These are phyloP conservation scores for Cyanodermella asteris DNA, from an alignment of 2,329 filamentous ascomycete genomes.

Conservation along the genomic window DNA sequence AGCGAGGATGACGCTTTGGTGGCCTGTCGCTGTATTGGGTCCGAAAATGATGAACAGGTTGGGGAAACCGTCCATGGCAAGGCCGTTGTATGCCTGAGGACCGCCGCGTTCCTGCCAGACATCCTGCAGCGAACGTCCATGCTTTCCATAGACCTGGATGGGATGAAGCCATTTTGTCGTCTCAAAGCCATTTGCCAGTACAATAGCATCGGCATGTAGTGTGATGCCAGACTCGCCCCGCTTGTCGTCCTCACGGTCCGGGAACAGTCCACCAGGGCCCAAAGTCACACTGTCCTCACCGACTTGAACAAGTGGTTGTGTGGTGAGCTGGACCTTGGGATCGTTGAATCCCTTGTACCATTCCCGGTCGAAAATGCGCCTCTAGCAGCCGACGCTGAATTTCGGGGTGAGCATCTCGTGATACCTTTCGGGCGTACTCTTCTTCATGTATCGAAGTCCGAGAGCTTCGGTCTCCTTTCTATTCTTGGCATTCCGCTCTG, in stretches of 20 bases:
- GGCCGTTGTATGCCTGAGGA: constrained; percentile 37
- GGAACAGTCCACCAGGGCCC: constrained; percentile 27
- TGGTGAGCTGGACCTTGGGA: constrained; percentile 31
- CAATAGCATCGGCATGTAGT: constrained; percentile 36
- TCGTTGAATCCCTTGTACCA: constrained; percentile 33
- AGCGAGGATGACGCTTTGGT: constrained; percentile 37
- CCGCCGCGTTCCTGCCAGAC: constrained; percentile 39
- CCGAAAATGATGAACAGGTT: constrained; percentile 45
- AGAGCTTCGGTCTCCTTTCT: constrained; percentile 20
- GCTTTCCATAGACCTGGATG: constrained; percentile 29
- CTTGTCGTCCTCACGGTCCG: constrained; percentile 9
- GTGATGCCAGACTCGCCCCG: constrained; percentile 11
- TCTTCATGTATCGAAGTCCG: constrained; percentile 25
- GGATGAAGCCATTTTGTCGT: constrained; percentile 32
- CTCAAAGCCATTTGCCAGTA: constrained; percentile 40
- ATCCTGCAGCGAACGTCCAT: constrained; percentile 28
- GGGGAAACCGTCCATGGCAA: constrained; percentile 36
- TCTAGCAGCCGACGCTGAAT: constrained; percentile 40
- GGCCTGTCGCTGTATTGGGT: constrained; percentile 40
- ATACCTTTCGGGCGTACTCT: constrained; percentile 34
- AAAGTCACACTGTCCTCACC: constrained; percentile 27
- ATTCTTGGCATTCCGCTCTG: constrained; percentile 15
- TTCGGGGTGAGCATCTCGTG: constrained; percentile 39
- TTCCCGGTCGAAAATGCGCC: constrained; percentile 35
- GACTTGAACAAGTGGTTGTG: constrained; percentile 27